Evolutionary conservation across 345 rosid species (phyloP).

Genomic region (Eucalyptus regnans): DNA sequence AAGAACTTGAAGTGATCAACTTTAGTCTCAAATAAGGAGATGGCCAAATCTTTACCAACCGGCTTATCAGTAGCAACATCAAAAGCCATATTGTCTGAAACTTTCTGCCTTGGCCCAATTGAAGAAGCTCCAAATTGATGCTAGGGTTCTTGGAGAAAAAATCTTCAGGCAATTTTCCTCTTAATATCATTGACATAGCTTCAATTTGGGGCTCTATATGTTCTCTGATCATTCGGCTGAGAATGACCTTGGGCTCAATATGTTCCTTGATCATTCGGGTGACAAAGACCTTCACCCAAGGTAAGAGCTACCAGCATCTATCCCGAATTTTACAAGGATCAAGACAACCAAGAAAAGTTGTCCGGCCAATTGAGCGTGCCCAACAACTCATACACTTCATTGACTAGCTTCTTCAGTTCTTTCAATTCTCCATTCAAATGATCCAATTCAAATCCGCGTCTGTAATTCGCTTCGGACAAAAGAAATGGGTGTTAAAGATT

Average conservation of each 20-base stretch:
- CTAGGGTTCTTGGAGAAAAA: background rate
- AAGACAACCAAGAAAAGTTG: conserved; percentile 2
- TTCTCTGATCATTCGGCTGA: background rate
- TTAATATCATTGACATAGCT: background rate
- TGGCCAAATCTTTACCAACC: background rate
- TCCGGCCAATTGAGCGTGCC: conserved; percentile 42
- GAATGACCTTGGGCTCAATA: background rate
- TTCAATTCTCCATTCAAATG: background rate
- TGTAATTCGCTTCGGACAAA: conserved; percentile 19
- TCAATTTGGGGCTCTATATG: background rate
- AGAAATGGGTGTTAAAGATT: conserved; percentile 26
- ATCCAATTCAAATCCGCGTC: background rate
- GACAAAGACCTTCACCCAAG: background rate
- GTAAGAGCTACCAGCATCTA: fast-evolving
- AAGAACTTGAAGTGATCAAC: fast-evolving
- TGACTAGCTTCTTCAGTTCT: conserved; percentile 20
- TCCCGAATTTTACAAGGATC: background rate
- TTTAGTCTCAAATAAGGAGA: background rate
- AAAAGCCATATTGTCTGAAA: background rate
- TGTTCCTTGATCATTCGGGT: background rate
- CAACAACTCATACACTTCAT: conserved; percentile 29
- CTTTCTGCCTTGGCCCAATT: background rate
- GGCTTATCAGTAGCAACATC: background rate
- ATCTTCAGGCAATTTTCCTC: background rate
- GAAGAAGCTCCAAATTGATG: background rate